Base-by-base conservation (phyloP, 768 basidiomycete species). In the Tubosaeta sp. region DNA sequence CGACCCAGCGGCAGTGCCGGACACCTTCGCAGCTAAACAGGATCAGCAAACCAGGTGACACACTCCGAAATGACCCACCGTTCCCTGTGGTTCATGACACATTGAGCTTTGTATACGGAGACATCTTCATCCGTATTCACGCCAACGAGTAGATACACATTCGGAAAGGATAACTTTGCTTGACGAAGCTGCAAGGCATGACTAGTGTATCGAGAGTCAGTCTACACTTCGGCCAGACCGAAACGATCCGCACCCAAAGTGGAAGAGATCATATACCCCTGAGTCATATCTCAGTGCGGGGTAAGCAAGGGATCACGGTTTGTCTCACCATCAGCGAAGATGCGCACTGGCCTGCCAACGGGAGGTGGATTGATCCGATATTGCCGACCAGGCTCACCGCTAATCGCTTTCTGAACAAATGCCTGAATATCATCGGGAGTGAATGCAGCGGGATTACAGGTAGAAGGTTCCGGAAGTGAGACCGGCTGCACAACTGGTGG, bases 241-340 rank as follows among this genome's bases (percentile, higher is more conserved):
- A 11, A 58, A 46, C 41, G 29, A 34, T 51, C 67, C 81, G 58
- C 68, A 92, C 91, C 91, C 91, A 69, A 92, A 97, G 69, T 97
- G 95, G 72, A 98, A 95, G 48, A 99, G 79, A 71, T 99, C 97
- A 64, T 97, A 99, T 11, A 97, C 95, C 13, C 88, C 89, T 91
- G 62, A 52, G 48, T 64, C n/a, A 26, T 25, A 46, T 33, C 29
- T 59, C 49, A 59, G 45, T 37, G 52, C 12, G 12, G 10, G 5
- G 38, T 14, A 16, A 9, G 35, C 13, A 5, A 1, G 31, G n/a
- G 13, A 42, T 25, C 4, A 38, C 22, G 46, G 50, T 22, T 5
- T 34, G 26, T 71, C 83, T 56, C 57, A 84, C 95, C 95, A 71
- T 98, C 97, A 1, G 97, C 95, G 58, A 95, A 99, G 12, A 99